Evolutionary conservation across 768 basidiomycete genomes (phyloP), one percentile per base, ranked within the genome.

Genomic region (Termitomyces bulborhizus): DNA sequence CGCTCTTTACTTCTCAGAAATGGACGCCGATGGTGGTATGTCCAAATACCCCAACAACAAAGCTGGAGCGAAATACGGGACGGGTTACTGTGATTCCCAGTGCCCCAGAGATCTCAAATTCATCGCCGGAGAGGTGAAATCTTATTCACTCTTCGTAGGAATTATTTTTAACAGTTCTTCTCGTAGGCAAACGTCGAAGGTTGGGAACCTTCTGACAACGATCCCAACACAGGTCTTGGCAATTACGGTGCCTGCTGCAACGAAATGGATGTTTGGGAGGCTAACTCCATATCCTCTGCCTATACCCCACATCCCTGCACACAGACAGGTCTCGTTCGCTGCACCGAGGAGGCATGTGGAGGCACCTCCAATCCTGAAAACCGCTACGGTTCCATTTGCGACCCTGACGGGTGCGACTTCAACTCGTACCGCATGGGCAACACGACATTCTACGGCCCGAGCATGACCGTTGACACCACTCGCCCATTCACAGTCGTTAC

Each of bases 61-160:
- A 72, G 81, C 82, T 15, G 74, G 75, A 31, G 69, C 73, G 46
- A 69, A 79, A 66, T 84, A 78, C 67, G 81, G 82, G 48, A 82
- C 81, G 13, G 83, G 83, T 15, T 84, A 84, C 69, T 83, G 83
- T 66, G 82, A 84, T 65, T 76, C 82, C 13, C 82, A 84, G 67
- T 84, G 82, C 70, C 83, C 82, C 13, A 68, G 72, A 37, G 82
- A 83, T 61, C 73, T 83, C 67, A 83, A 84, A 67, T 83, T 83
- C 67, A 82, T 84, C 65, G 75, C 79, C 66, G 83, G 83, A 62
- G 62, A 71, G 71, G 80, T 79, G 49, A 54, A 73, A 62, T 27
- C 31, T 32, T n/a, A 7, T 34, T 39, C 24, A 37, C 26, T 39
- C 36, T 27, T 49, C 16, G 9, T 1, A 26, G 4, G 11, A 9